Evolutionary conservation across 1,284 basidiomycete genomes (phyloP).

Genomic region (Fomitopsis palustris): DNA sequence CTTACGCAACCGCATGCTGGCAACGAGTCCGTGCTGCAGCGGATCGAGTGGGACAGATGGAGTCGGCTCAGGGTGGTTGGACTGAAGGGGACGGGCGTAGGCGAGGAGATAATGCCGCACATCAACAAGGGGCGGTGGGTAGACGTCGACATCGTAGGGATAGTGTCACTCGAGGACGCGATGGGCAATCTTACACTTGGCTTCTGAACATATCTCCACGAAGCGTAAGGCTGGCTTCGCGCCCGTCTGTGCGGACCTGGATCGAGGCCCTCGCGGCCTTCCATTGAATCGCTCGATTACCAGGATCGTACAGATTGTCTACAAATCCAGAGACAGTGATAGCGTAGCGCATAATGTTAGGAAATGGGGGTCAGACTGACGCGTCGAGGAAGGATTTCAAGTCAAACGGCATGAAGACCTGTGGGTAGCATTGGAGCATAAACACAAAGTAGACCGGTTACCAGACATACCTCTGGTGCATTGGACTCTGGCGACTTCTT

Average conservation of each 20-base stretch:
- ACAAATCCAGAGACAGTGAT: not conserved
- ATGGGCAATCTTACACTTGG: not conserved
- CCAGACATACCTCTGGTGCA: conserved; percentile 2
- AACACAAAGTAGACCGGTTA: not conserved
- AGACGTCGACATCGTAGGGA: conserved; percentile 49
- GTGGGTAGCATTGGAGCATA: conserved; percentile 12
- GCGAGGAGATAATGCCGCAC: conserved; percentile 34
- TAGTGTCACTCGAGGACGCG: conserved; percentile 11
- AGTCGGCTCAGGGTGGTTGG: conserved; percentile 48
- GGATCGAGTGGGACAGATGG: conserved; percentile 55
- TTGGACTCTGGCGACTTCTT: conserved; percentile 6
- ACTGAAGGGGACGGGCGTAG: conserved; percentile 46
- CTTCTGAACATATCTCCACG: not conserved
- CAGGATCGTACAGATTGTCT: not conserved
- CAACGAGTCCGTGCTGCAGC: conserved; percentile 38
- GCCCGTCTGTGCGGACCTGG: not conserved
- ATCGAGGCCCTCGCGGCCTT: too few relatives aligned
- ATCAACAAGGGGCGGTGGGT: conserved; percentile 62
- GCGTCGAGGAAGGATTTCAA: conserved; percentile 46
- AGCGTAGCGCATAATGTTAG: not conserved
- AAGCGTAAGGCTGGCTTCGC: not conserved
- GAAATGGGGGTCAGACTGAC: not conserved
- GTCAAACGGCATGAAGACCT: conserved; percentile 37
- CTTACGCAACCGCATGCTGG: conserved; percentile 30
- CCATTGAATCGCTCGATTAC: not conserved